Percentiles rank a stretch among this genome's conserved stretches.
Conservation (phyloP, 352 stramenopile genomes). For the Phytopythium vexans region DNA sequence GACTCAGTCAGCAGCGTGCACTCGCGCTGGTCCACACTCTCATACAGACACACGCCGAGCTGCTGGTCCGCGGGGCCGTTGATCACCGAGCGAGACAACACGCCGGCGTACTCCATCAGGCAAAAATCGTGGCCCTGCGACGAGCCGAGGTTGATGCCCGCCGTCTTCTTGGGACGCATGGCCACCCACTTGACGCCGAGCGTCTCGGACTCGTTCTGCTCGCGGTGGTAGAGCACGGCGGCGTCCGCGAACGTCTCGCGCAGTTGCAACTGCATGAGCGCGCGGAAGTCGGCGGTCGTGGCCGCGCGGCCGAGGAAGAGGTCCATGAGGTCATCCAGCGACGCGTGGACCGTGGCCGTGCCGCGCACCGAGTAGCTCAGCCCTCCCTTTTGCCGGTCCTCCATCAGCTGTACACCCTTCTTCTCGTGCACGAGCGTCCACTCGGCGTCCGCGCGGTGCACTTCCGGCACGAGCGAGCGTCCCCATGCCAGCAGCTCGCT, state of each 20-base stretch:
- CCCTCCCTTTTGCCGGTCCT: conserved; percentile 80
- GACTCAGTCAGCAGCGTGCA: conserved; percentile 70
- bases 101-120: conserved; percentile 65
- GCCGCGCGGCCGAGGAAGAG: conserved; percentile 52
- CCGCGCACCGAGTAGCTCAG: conserved; percentile 78
- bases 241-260: conserved; percentile 71
- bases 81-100: background rate
- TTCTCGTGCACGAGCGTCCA: conserved; percentile 78
- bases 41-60: conserved; percentile 69
- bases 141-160: conserved; percentile 35
- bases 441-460: conserved; percentile 69
- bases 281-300: conserved; percentile 58
- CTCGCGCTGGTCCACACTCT: conserved; percentile 78
- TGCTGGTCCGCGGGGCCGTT: conserved; percentile 1
- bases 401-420: conserved; percentile 59
- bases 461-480: conserved; percentile 63
- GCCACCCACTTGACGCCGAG: conserved; percentile 82
- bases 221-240: conserved; percentile 69
- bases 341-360: conserved; percentile 46
- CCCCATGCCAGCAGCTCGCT: conserved; percentile 68
- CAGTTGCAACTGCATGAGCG: conserved; percentile 71
- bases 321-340: conserved; percentile 78
- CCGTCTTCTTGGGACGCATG: conserved; percentile 60
- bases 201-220: conserved; percentile 73
- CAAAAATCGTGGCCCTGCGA: conserved; percentile 66